A percentile compares a stretch with the other conserved stretches of the same genome.
phyloP scores from a whole-genome alignment of 1,284 basidiomycete genomes.

The Heterobasidion irregulare region DNA sequence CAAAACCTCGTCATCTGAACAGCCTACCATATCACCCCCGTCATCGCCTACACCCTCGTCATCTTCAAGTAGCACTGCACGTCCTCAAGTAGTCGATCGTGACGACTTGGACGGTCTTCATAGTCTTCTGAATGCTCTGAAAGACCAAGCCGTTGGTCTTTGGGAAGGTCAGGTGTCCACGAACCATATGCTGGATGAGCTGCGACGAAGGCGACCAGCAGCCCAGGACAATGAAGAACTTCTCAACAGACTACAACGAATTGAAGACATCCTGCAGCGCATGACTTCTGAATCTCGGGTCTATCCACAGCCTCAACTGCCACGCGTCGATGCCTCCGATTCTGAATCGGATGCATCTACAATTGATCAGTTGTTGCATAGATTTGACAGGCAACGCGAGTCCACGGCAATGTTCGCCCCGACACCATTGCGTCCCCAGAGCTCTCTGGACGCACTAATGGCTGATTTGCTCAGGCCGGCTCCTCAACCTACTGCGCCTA shows the following conservation, averaged over 20 bases:
- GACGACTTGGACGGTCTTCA: constrained; percentile 28
- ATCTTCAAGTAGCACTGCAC: constrained; percentile 11
- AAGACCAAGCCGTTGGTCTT: constrained; percentile 41
- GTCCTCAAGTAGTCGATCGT: constrained; percentile 8
- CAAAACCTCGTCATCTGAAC: constrained; percentile 1
- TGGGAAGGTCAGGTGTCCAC: constrained; percentile 51
- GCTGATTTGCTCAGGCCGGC: constrained; percentile 47
- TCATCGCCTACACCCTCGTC: constrained; percentile 8
- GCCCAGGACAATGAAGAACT: constrained; percentile 26
- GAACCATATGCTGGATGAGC: constrained; percentile 39
- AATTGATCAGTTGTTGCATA: constrained; percentile 8
- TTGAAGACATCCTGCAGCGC: constrained; percentile 34
- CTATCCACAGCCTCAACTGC: background rate
- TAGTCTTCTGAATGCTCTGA: constrained; percentile 38
- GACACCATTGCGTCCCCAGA: constrained; percentile 31
- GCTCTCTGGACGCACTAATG: constrained; percentile 47
- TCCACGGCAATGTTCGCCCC: constrained; percentile 30
- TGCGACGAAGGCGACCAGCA: constrained; percentile 20
- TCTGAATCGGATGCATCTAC: constrained; percentile 6
- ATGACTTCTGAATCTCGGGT: constrained; percentile 1
- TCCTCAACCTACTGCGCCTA: constrained; percentile 26
- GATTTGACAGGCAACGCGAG: constrained; percentile 13
- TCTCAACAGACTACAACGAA: constrained; percentile 25
- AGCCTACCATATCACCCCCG: background rate
- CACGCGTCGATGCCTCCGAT: constrained; percentile 8